Percentiles rank a stretch among this genome's conserved stretches.
Evolutionary conservation across 805 yeast species (phyloP).

Genomic region (Candida stauntonica): DNA sequence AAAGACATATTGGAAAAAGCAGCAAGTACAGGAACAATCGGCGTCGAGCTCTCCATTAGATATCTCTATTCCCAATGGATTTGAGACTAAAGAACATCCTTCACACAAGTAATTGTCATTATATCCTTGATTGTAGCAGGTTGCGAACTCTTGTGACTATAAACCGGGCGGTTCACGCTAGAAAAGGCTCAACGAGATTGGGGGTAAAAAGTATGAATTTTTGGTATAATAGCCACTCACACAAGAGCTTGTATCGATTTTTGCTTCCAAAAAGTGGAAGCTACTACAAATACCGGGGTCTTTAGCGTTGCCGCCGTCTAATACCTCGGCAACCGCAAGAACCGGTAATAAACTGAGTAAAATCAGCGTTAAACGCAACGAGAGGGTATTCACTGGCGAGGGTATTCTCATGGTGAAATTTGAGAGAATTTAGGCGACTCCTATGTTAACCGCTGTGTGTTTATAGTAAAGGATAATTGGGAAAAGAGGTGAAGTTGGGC

Average conservation of each 20-base stretch:
- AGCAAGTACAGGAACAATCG: conserved; percentile 26
- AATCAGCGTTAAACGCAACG: no score
- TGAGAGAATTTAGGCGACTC: no score
- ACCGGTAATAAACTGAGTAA: neutral
- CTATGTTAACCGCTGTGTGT: no score
- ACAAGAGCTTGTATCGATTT: neutral
- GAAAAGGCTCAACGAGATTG: neutral
- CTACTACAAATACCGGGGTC: neutral
- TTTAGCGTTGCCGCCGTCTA: neutral
- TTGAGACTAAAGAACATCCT: conserved; percentile 23
- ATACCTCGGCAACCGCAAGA: neutral
- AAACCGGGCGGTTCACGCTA: neutral
- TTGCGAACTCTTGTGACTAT: conserved; percentile 3
- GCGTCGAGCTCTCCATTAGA: conserved; percentile 9
- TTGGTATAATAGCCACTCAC: neutral
- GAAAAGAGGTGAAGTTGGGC: no score
- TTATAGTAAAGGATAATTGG: no score
- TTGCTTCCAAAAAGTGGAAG: neutral
- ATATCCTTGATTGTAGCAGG: conserved; percentile 22
- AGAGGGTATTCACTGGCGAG: no score
- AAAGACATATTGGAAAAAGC: conserved; percentile 22
- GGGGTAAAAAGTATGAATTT: neutral
- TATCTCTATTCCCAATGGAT: neutral
- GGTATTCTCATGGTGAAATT: neutral
- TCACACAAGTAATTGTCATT: conserved; percentile 24